These are phyloP conservation scores for Saprolegnia parasitica DNA, from an alignment of 352 stramenopile species.

Conservation along the genomic window DNA sequence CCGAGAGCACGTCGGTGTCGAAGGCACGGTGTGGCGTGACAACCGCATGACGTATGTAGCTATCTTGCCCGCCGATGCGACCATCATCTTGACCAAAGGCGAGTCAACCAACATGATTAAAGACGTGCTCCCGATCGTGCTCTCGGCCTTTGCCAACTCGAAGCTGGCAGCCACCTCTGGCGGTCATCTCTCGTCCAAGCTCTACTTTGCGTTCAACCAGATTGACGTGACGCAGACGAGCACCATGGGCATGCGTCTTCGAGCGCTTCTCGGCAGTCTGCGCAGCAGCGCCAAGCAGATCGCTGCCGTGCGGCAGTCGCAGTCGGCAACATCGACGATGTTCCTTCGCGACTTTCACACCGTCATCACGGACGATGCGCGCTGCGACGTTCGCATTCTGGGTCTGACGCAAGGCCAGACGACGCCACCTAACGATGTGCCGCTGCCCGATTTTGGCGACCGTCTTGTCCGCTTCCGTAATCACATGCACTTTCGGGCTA, in stretches of 20 bases:
- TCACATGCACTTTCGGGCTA: not conserved
- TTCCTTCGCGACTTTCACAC: not conserved
- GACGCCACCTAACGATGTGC: not conserved
- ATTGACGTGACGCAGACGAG: slow-evolving; percentile 8
- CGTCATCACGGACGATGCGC: not conserved
- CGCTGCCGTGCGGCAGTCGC: not conserved
- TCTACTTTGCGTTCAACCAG: slow-evolving; percentile 10
- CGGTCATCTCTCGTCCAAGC: not conserved
- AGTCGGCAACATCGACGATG: not conserved
- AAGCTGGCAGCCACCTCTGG: not conserved
- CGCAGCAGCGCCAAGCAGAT: slow-evolving; percentile 1
- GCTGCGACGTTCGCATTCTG: not conserved
- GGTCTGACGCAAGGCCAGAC: not conserved
- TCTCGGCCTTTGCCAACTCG: slow-evolving; percentile 7
- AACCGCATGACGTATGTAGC: not conserved
- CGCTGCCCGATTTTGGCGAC: slow-evolving; percentile 1
- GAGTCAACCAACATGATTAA: not conserved
- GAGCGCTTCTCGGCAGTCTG: not conserved
- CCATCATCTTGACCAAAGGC: slow-evolving; percentile 9
- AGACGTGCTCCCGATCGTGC: not conserved
- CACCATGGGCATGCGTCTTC: not conserved
- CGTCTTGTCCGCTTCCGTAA: not conserved
- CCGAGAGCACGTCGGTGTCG: not conserved
- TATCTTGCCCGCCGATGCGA: not conserved
- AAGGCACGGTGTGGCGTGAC: slow-evolving; percentile 1